phyloP scores from a whole-genome alignment of 2,329 filamentous ascomycete genomes.

The Fusarium zealandicum region DNA sequence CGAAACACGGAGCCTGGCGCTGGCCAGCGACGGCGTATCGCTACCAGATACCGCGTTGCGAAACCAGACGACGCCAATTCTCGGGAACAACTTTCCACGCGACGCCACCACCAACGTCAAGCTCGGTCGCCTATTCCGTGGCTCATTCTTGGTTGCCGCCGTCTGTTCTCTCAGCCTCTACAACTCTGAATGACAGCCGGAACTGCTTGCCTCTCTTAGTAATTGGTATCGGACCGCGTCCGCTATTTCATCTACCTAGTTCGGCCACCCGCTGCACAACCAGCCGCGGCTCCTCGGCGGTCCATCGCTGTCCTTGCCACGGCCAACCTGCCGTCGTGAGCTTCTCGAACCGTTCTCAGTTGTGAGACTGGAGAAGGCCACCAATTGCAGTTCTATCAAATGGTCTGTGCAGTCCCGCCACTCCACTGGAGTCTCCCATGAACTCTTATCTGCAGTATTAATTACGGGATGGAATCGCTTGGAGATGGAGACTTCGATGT shows the following conservation, averaged over 20 bases:
- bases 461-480: constrained; percentile 1
- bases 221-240: constrained; percentile 5
- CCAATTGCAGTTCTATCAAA: constrained; percentile 7
- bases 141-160: constrained; percentile 2
- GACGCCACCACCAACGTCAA: constrained; percentile 2
- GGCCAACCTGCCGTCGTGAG: not conserved
- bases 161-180: not conserved
- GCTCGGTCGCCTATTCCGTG: constrained; percentile 1
- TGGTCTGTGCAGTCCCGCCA: constrained; percentile 24
- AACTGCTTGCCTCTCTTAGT: constrained; percentile 3
- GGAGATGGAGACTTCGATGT: not conserved
- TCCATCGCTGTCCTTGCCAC: constrained; percentile 9
- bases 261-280: not conserved
- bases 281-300: constrained; percentile 16
- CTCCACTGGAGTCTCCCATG: constrained; percentile 6
- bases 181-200: not conserved
- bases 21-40: not conserved
- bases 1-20: constrained; percentile 7
- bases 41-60: no score
- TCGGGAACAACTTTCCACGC: constrained; percentile 3
- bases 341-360: constrained; percentile 31
- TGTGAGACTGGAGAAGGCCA: constrained; percentile 15
- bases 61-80: no score
- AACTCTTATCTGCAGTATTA: not conserved
- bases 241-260: not conserved